These are phyloP conservation scores for Gentiana dahurica DNA, from an alignment of 257 asterid genomes.

Conservation along the genomic window DNA sequence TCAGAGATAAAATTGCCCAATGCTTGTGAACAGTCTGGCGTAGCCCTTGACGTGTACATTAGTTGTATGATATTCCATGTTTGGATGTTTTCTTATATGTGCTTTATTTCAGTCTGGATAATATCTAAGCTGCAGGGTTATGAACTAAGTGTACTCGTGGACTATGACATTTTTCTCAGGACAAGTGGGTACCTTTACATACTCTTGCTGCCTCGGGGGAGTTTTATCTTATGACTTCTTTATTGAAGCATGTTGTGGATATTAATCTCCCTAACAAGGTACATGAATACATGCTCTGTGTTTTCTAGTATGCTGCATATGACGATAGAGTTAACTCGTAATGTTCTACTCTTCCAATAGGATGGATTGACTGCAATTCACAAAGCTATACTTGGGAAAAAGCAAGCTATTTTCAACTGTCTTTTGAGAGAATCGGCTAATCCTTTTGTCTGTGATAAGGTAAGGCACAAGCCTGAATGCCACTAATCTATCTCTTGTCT, in stretches of 20 bases:
- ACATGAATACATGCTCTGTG: slow-evolving; percentile 1
- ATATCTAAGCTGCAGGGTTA: slow-evolving; percentile 11
- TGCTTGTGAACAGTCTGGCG: too few species aligned
- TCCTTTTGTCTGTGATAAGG: slow-evolving; percentile 72
- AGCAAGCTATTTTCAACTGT: slow-evolving; percentile 79
- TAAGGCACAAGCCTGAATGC: slow-evolving; percentile 21
- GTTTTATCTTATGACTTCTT: slow-evolving; percentile 53
- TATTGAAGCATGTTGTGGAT: slow-evolving; percentile 64
- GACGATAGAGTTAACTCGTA: not conserved
- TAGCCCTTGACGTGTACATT: too few species aligned
- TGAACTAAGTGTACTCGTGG: not conserved
- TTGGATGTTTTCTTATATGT: too few species aligned
- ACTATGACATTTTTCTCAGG: slow-evolving; percentile 30
- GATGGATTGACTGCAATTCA: slow-evolving; percentile 80
- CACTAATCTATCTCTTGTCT: not conserved
- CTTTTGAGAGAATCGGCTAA: slow-evolving; percentile 84
- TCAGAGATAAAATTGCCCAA: not conserved
- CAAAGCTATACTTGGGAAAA: slow-evolving; percentile 78
- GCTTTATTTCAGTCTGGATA: not conserved
- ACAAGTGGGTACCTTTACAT: slow-evolving; percentile 89
- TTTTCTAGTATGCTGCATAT: too few species aligned
- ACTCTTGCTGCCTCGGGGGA: slow-evolving; percentile 90
- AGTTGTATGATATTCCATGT: too few species aligned
- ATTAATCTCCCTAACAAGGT: slow-evolving; percentile 75
- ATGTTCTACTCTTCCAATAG: slow-evolving; percentile 25